A percentile compares a stretch with the other conserved stretches of the same genome.
These are phyloP conservation scores for Karstenula rhodostoma DNA, from an alignment of 2,329 filamentous ascomycete genomes.

Conservation along the genomic window DNA sequence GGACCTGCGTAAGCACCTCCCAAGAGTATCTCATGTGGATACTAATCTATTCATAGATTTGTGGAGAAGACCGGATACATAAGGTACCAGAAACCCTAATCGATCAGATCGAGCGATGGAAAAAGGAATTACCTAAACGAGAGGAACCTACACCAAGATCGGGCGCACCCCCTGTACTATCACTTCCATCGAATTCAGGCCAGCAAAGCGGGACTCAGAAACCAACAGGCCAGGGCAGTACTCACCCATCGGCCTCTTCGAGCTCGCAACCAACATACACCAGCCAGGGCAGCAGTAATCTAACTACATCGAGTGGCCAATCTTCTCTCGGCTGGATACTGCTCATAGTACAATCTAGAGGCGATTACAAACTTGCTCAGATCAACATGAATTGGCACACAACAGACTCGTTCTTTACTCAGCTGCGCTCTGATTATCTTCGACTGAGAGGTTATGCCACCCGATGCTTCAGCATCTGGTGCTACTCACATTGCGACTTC, in stretches of 20 bases:
- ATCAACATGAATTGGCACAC: neutral
- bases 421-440: slow-evolving; percentile 3
- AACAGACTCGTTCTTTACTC: slow-evolving; percentile 3
- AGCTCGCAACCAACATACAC: neutral
- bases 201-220: neutral
- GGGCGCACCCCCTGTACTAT: neutral
- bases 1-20: neutral
- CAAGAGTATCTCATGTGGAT: neutral
- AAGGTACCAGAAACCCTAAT: neutral
- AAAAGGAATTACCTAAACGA: neutral
- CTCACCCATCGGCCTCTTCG: neutral
- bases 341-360: neutral
- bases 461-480: slow-evolving; percentile 6
- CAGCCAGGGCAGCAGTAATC: neutral
- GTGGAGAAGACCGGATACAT: neutral
- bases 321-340: neutral
- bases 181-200: neutral
- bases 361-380: slow-evolving; percentile 1
- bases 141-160: neutral
- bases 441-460: neutral
- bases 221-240: neutral
- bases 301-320: neutral
- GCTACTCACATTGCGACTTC: slow-evolving; percentile 9
- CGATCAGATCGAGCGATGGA: neutral
- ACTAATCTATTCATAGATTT: neutral